These are phyloP conservation scores for Tolypocladium pustulatum DNA, from an alignment of 2,329 filamentous ascomycete genomes.

Conservation along the genomic window DNA sequence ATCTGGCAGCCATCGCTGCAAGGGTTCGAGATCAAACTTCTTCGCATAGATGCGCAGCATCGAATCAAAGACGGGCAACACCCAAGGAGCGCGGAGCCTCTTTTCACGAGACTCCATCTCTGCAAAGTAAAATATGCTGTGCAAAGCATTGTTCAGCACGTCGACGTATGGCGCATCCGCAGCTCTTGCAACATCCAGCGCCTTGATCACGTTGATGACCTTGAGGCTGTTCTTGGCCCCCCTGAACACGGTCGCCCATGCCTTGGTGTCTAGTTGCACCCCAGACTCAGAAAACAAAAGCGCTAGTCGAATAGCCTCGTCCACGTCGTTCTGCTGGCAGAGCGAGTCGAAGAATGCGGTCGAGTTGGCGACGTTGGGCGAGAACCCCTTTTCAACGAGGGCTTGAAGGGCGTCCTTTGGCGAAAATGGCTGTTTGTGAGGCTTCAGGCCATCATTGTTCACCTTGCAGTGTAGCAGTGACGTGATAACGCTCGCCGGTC, in stretches of 20 bases:
- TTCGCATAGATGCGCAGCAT: conserved; percentile 40
- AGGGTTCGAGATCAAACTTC: conserved; percentile 33
- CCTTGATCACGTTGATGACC: conserved; percentile 34
- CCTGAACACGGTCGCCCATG: conserved; percentile 60
- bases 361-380: conserved; percentile 51
- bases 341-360: conserved; percentile 64
- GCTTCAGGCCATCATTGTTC: conserved; percentile 8
- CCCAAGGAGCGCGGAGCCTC: conserved; percentile 18
- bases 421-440: conserved; percentile 13
- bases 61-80: conserved; percentile 29
- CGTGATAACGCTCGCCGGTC: conserved; percentile 45
- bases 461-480: conserved; percentile 37
- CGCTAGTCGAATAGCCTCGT: conserved; percentile 23
- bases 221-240: conserved; percentile 53
- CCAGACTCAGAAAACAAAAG: conserved; percentile 27
- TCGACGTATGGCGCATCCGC: conserved; percentile 30
- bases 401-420: conserved; percentile 19
- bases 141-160: conserved; percentile 30
- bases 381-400: conserved; percentile 50
- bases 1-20: conserved; percentile 30
- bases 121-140: conserved; percentile 36
- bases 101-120: conserved; percentile 25
- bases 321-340: conserved; percentile 36
- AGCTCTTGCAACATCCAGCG: conserved; percentile 32
- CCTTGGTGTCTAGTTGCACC: conserved; percentile 52